Evolutionary conservation across 306 rosid species (phyloP), one percentile per base, ranked within the genome.

Genomic region (Senna siamea): DNA sequence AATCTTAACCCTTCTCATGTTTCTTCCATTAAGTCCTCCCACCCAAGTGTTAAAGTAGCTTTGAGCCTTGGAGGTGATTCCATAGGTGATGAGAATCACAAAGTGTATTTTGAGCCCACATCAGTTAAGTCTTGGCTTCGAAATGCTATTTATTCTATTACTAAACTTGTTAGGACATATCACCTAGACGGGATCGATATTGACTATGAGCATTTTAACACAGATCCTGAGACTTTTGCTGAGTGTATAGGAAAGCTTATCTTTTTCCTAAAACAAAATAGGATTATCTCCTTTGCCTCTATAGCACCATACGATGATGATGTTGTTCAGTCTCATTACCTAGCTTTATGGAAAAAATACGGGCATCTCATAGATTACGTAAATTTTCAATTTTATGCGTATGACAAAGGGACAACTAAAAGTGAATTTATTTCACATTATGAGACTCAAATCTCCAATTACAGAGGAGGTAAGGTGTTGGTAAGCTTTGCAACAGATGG

Each of bases 11-110:
- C 81, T 65, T 59, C 60, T 65, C 75, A 40, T 14, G 75, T 81
- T 72, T 58, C 78, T 18, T 66, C 47, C 61, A 58, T 76, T 15
- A 81, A 76, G 35, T 62, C 61, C 53, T 12, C 55, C 13, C 58
- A 72, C 54, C 70, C 55, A 30, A 81, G 70, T 20, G 85, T 55
- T 48, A 76, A 66, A 72, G 85, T 81, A 50, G 79, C 78, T 52
- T 30, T 81, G 13, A 81, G 81, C 62, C 78, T 76, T 32, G 81
- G 81, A 34, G 81, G 85, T 13, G 85, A 76, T 53, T 65, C 75
- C 22, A 34, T 56, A 65, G 70, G 22, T 8, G 34, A 38, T 5
- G 12, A 34, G 0, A 3, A 4, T 12, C 10, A 37, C n/a, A 2
- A 20, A 6, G 85, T 7, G 15, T 19, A 35, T 41, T 81, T 81